Evolutionary conservation across 352 stramenopile species (phyloP), one percentile per base, ranked within the genome.

Genomic region (Phytophthora meadii): DNA sequence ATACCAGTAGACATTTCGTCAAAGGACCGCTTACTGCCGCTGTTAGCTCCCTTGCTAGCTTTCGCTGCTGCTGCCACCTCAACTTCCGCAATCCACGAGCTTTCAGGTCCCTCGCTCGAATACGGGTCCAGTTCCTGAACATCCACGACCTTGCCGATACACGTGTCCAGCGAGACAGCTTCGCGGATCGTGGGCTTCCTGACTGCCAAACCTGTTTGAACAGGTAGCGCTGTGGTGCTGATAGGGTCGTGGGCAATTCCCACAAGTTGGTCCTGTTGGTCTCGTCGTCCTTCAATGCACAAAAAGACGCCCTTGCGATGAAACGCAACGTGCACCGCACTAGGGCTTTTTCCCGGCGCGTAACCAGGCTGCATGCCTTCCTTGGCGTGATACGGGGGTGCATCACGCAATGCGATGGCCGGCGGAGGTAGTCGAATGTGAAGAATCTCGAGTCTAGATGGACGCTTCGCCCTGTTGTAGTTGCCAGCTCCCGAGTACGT

Each of bases 301-400:
- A 96, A 69, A 54, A 93, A 89, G 2, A 96, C 85, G 7, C 88
- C 88, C 50, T 92, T 82, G 40, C 82, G 84, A 57, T 96, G 78
- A 54, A 90, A 93, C 17, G 86, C 82, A 11, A 86, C 79, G 69
- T 94, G 87, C 27, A 96, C 83, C 4, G 87, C 74, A 17, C 83
- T 87, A 24, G 86, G 88, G 12, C 81, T 92, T 61, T 94, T 96
- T 10, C 88, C 88, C 0, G 88, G 85, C 0, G 84, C 83, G 42
- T 84, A 92, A 6, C 86, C 88, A 17, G 88, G 88, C 65, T 93
- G 84, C 81, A 96, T 92, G 3, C 88, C 88, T 75, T 96, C 88
- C 61, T 93, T 94, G 19, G 80, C 80, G 58, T 96, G 88, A 65
- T 94, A 96, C 39, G 87, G 84, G 5, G 88, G 88, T 1, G 88